Conservation (phyloP, 352 stramenopile genomes). For the Pythium angustatum region DNA sequence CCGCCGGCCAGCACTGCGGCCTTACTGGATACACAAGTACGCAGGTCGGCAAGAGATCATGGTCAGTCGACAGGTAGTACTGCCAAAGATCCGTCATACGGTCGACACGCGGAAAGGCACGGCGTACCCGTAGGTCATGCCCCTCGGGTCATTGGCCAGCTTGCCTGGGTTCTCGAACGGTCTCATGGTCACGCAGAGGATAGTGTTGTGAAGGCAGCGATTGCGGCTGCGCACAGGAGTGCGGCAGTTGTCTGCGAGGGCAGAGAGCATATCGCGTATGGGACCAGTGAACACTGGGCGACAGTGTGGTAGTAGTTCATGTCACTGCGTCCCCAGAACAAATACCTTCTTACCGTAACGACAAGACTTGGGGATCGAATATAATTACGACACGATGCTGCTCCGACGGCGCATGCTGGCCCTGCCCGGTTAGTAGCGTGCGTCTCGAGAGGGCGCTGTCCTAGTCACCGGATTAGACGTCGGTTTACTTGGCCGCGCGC, state of each 20-base stretch:
- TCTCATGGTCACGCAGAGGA: constrained; percentile 14
- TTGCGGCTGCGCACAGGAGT: no score
- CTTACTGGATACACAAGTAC: constrained; percentile 14
- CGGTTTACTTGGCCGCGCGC: constrained; percentile 10
- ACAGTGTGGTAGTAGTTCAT: not conserved
- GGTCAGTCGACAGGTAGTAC: not conserved
- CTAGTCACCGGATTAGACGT: no score
- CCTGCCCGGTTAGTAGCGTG: not conserved
- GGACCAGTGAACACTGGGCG: not conserved
- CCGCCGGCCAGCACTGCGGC: constrained; percentile 23
- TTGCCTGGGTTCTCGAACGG: constrained; percentile 31
- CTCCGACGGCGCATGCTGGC: no score
- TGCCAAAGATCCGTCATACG: constrained; percentile 2
- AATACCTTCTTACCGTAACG: no score
- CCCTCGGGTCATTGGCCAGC: constrained; percentile 22
- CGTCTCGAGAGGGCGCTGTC: not conserved
- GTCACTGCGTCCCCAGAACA: no score
- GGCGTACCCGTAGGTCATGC: constrained; percentile 31
- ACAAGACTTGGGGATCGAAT: no score
- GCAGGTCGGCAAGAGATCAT: no score
- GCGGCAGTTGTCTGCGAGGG: no score
- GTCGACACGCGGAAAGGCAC: not conserved
- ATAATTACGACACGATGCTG: no score
- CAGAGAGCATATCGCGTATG: no score
- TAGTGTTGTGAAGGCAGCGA: no score